Conservation (phyloP, 2,329 filamentous ascomycete species). For the Beauveria varroae region DNA sequence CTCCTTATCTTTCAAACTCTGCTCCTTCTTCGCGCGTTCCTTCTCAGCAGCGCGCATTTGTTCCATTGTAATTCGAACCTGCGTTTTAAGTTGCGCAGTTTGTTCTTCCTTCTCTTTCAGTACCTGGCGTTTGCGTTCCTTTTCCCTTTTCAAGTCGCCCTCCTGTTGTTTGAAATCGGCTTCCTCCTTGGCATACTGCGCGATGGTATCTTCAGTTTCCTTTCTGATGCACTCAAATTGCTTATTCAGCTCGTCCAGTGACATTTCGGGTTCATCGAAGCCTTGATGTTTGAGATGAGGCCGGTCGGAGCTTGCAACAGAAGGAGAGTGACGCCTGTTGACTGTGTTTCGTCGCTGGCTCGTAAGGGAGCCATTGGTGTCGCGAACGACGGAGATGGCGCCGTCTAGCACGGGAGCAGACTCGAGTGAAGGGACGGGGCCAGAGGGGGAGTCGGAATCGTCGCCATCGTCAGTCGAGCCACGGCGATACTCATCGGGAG, state of each 20-base stretch:
- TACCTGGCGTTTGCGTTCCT: slow-evolving; percentile 67
- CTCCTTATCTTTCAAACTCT: slow-evolving; percentile 59
- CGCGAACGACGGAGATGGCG: slow-evolving; percentile 54
- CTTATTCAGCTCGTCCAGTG: slow-evolving; percentile 71
- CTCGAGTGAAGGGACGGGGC: slow-evolving; percentile 51
- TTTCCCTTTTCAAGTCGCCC: slow-evolving; percentile 65
- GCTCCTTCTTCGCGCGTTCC: slow-evolving; percentile 71
- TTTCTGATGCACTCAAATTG: slow-evolving; percentile 71
- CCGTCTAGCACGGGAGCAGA: slow-evolving; percentile 54
- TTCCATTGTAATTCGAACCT: slow-evolving; percentile 72
- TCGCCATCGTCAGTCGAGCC: slow-evolving; percentile 37
- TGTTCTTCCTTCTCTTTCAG: slow-evolving; percentile 87
- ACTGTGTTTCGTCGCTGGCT: slow-evolving; percentile 45
- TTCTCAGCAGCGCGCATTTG: slow-evolving; percentile 75
- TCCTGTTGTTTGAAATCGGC: slow-evolving; percentile 60
- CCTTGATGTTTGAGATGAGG: slow-evolving; percentile 35
- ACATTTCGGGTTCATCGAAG: slow-evolving; percentile 52
- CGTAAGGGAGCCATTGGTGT: slow-evolving; percentile 43
- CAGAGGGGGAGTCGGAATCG: slow-evolving; percentile 36
- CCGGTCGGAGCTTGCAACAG: slow-evolving; percentile 50
- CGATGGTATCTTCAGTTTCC: slow-evolving; percentile 74
- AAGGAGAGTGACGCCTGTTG: slow-evolving; percentile 71
- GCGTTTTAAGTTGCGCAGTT: slow-evolving; percentile 74
- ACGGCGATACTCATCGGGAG: slow-evolving; percentile 40
- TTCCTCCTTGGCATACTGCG: slow-evolving; percentile 63